Evolutionary conservation across 768 basidiomycete genomes (phyloP).

Genomic region (Pholiota molesta): DNA sequence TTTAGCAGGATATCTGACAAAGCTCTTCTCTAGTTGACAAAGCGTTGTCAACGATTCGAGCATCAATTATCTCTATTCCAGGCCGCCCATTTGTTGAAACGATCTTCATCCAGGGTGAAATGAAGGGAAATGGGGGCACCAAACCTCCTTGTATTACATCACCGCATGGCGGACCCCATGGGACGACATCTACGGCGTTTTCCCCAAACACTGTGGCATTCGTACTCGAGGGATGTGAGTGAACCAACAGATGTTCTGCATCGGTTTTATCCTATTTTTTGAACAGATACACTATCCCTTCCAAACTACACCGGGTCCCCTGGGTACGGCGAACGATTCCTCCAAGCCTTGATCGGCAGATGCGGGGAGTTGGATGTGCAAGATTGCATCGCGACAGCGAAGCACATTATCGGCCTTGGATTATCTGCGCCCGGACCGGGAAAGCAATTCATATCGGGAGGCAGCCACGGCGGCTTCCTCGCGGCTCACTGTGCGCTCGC

Average conservation of each 20-base stretch:
- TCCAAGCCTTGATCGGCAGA: conserved; percentile 55
- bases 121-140: conserved; percentile 20
- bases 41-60: conserved; percentile 42
- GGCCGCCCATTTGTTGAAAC: conserved; percentile 53
- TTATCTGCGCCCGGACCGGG: conserved; percentile 51
- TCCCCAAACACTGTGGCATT: conserved; percentile 43
- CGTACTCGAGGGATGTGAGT: conserved; percentile 65
- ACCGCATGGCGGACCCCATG: conserved; percentile 71
- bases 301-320: conserved; percentile 72
- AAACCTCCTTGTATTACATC: conserved; percentile 48
- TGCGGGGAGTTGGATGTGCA: conserved; percentile 69
- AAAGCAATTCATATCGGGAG: conserved; percentile 60
- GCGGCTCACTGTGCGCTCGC: conserved; percentile 57
- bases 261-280: neutral
- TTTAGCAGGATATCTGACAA: neutral
- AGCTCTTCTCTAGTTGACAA: conserved; percentile 37
- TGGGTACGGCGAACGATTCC: conserved; percentile 66
- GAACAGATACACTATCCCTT: conserved; percentile 56
- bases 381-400: conserved; percentile 60
- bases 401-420: conserved; percentile 51
- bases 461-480: conserved; percentile 75
- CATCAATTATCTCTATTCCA: conserved; percentile 53
- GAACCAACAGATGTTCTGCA: neutral
- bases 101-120: conserved; percentile 44
- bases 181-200: conserved; percentile 49